Conservation (phyloP, 805 yeast species). For the Starmerella apicola region DNA sequence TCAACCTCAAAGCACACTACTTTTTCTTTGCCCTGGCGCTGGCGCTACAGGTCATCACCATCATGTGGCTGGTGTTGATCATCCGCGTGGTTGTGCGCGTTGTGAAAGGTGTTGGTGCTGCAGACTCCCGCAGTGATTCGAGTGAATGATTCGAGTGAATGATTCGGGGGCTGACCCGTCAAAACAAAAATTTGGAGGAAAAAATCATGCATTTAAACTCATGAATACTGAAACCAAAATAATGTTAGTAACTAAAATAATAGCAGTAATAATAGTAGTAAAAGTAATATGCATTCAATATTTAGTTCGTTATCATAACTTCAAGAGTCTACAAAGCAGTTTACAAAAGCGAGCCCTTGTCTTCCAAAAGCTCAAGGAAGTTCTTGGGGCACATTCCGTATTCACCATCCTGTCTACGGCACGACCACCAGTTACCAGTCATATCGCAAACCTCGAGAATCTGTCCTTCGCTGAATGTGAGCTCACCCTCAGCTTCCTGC, state of each 20-base stretch:
- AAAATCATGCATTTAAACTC: too few relatives aligned
- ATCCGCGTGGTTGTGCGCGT: conserved; percentile 58
- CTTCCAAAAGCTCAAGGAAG: conserved; percentile 54
- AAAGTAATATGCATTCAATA: too few relatives aligned
- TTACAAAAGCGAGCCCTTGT: conserved; percentile 1
- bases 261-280: too few relatives aligned
- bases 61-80: conserved; percentile 68
- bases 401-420: conserved; percentile 76
- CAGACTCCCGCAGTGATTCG: conserved; percentile 74
- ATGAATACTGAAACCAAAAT: too few relatives aligned
- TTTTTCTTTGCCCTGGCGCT: conserved; percentile 45
- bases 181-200: too few relatives aligned
- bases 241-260: too few relatives aligned
- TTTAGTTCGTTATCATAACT: too few relatives aligned
- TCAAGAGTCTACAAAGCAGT: too few relatives aligned
- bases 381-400: conserved; percentile 95
- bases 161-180: too few relatives aligned
- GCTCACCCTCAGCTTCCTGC: conserved; percentile 83
- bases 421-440: conserved; percentile 98
- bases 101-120: conserved; percentile 61
- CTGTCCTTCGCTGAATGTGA: conserved; percentile 83
- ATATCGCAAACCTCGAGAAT: conserved; percentile 83
- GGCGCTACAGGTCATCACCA: conserved; percentile 51
- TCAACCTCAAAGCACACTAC: conserved; percentile 25
- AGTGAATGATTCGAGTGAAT: too few relatives aligned